These are phyloP conservation scores for Yamadazyma mexicana DNA, from an alignment of 1,139 yeast species.

Conservation along the genomic window DNA sequence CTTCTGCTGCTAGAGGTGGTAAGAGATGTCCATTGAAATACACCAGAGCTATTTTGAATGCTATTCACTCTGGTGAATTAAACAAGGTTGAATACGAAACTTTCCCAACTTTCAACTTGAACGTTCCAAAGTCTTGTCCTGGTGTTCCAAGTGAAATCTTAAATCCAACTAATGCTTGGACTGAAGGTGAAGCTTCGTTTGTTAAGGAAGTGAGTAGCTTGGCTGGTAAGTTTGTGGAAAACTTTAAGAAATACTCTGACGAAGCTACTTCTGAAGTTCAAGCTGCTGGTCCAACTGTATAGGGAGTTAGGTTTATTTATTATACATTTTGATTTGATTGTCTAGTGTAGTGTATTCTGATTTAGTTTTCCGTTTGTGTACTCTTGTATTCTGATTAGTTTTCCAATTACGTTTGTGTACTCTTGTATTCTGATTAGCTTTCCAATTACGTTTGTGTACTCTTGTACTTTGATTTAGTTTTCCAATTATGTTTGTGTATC, in stretches of 20 bases:
- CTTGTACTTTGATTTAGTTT: no score
- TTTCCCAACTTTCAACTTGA: constrained; percentile 84
- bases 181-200: constrained; percentile 68
- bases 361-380: not conserved
- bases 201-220: constrained; percentile 67
- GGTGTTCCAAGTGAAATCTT: constrained; percentile 83
- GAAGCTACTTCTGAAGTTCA: constrained; percentile 84
- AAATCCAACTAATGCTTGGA: constrained; percentile 88
- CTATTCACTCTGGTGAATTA: constrained; percentile 91
- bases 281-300: constrained; percentile 82
- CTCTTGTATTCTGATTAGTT: no score
- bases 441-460: no score
- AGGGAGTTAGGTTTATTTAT: constrained; percentile 11
- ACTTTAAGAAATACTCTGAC: constrained; percentile 81
- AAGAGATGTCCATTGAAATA: constrained; percentile 96
- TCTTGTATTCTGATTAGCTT: no score
- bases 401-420: no score
- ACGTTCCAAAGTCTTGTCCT: constrained; percentile 79
- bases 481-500: no score
- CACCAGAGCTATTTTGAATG: constrained; percentile 95
- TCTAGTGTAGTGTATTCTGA: no score
- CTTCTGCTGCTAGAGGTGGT: constrained; percentile 90
- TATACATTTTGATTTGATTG: not conserved
- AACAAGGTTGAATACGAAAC: constrained; percentile 78
- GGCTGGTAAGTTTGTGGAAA: constrained; percentile 78